Conservation (phyloP, 768 basidiomycete genomes). For the Phylloporus sp. region DNA sequence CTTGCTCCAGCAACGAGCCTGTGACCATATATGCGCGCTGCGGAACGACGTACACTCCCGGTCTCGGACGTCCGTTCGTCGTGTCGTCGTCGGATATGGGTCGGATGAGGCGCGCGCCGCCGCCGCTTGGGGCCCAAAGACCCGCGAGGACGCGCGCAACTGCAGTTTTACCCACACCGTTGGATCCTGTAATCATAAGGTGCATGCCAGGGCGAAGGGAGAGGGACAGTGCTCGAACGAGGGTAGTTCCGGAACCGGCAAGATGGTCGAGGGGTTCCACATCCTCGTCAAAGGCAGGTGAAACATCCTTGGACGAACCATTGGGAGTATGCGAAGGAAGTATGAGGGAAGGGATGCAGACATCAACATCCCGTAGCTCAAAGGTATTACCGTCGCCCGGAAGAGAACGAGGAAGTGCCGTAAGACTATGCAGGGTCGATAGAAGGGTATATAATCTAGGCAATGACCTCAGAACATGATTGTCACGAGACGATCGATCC, state of each 20-base stretch:
- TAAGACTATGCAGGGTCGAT: constrained; percentile 76
- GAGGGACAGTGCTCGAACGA: constrained; percentile 69
- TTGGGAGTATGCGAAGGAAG: constrained; percentile 1
- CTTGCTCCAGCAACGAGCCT: constrained; percentile 85
- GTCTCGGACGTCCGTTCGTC: constrained; percentile 30
- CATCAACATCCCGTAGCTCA: constrained; percentile 62
- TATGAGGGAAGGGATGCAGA: constrained; percentile 49
- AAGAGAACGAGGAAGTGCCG: constrained; percentile 41
- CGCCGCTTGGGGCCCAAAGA: constrained; percentile 67
- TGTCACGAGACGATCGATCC: background rate
- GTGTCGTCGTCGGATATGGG: constrained; percentile 23
- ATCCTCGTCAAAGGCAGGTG: constrained; percentile 11
- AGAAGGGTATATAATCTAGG: constrained; percentile 77
- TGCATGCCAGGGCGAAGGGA: constrained; percentile 70
- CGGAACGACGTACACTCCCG: constrained; percentile 78
- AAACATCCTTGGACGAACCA: background rate
- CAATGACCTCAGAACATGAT: background rate
- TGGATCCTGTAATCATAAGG: constrained; percentile 89
- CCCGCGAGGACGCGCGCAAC: constrained; percentile 86
- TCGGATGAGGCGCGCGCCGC: constrained; percentile 30
- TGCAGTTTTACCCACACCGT: constrained; percentile 88
- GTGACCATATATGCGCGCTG: constrained; percentile 91
- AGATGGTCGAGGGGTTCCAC: constrained; percentile 11
- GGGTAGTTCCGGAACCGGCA: constrained; percentile 31
- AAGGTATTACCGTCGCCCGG: constrained; percentile 40